Base-by-base conservation (phyloP, 305 asterid species). In the Fraxinus albicans region DNA sequence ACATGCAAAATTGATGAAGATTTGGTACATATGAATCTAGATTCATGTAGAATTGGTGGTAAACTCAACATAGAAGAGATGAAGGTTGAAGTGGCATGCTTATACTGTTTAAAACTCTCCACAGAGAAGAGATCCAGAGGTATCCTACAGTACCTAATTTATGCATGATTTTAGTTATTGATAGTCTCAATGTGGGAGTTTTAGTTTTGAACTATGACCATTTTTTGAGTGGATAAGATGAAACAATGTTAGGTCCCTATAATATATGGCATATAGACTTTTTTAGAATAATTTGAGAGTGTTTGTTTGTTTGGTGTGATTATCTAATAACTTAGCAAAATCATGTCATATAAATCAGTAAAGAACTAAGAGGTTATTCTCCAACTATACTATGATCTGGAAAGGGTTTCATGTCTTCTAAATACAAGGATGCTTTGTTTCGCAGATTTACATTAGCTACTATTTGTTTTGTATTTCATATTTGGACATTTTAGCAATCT, bases 61-160 rank as follows among this genome's bases (percentile, higher is more conserved):
- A 90, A 88, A 25, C 89, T 88, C 84, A 81, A 83, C 90, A 85
- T 95, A 40, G 98, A 94, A 86, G 90, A 87, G 85, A 84, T 97
- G 90, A 93, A 91, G 90, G 89, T 89, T 83, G 97, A 93, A 85
- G 89, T 93, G 89, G 97, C 99, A 77, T 95, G 99, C 91, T 89
- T 88, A 89, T 94, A 92, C 90, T 95, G 85, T 86, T 84, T 95
- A 85, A 91, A 89, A 80, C 94, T 94, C 73, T 84, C 93, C 58
- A 82, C 79, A 74, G 93, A 90, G 87, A 95, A 91, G 91, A 90
- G 95, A 90, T 92, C 93, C 63, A 88, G 88, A 89, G 99, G 99
- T 94, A 89, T 36, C 60, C 29, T 75, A 76, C 67, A 38, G 75
- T 47, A 36, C 73, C 77, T 65, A 60, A 77, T 76, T 87, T 84